Evolutionary conservation across 345 rosid genomes (phyloP).

Genomic region (Tarenaya hassleriana): DNA sequence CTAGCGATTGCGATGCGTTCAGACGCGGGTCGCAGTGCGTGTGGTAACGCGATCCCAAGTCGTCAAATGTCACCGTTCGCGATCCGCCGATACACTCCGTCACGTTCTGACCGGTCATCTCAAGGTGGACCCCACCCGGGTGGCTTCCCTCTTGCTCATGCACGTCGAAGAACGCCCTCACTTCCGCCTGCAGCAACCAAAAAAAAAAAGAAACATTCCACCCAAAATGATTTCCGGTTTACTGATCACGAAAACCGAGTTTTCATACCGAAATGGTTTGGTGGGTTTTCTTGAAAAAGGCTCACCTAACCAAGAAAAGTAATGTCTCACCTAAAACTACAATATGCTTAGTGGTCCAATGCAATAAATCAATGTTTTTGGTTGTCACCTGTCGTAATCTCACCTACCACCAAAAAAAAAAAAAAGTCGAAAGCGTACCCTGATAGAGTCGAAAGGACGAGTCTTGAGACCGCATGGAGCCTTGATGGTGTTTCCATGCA

Average conservation of each 20-base stretch:
- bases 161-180: slow-evolving; percentile 51
- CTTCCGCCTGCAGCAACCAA: slow-evolving; percentile 45
- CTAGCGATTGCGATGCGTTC: slow-evolving; percentile 52
- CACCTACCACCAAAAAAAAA: background rate
- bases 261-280: too few relatives aligned
- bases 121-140: slow-evolving; percentile 47
- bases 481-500: slow-evolving; percentile 78
- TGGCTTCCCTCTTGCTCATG: slow-evolving; percentile 55
- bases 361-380: too few relatives aligned
- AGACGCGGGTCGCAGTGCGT: slow-evolving; percentile 53
- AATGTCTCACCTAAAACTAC: background rate
- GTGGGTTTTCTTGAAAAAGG: too few relatives aligned
- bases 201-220: too few relatives aligned
- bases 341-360: background rate
- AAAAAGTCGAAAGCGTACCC: slow-evolving; percentile 27
- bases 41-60: slow-evolving; percentile 46
- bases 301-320: background rate
- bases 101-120: slow-evolving; percentile 55
- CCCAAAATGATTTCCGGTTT: too few relatives aligned
- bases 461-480: slow-evolving; percentile 76
- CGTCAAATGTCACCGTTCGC: slow-evolving; percentile 44
- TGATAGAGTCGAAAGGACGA: slow-evolving; percentile 69
- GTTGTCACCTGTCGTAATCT: too few relatives aligned
- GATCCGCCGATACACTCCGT: slow-evolving; percentile 54
- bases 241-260: too few relatives aligned